A percentile compares a stretch with the other conserved stretches of the same genome.
Evolutionary conservation across 495 filamentous ascomycete genomes (phyloP).

Genomic region (Amniculicola lignicola): DNA sequence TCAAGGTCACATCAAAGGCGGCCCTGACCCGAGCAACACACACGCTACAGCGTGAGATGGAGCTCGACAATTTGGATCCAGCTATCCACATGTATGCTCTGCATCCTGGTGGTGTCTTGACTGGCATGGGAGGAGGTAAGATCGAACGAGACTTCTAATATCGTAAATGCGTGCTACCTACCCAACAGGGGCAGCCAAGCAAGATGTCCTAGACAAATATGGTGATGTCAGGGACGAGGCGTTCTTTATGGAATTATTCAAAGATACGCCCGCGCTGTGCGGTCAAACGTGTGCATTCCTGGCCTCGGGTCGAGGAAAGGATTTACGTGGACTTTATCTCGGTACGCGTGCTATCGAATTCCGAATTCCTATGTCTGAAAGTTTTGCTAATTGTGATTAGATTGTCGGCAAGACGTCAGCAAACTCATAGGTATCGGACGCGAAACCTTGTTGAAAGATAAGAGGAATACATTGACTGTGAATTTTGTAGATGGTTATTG

Average conservation of each 20-base stretch:
- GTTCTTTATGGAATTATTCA: conserved; percentile 22
- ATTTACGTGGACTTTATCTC: conserved; percentile 17
- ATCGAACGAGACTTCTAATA: too few relatives aligned
- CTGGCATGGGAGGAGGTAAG: conserved; percentile 19
- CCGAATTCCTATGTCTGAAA: neutral
- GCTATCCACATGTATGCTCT: conserved; percentile 17
- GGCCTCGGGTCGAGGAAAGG: conserved; percentile 12
- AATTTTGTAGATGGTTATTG: conserved; percentile 23
- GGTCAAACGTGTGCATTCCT: conserved; percentile 25
- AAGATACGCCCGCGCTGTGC: conserved; percentile 14
- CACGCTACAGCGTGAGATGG: conserved; percentile 21
- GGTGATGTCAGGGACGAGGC: conserved; percentile 18
- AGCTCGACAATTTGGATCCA: conserved; percentile 12
- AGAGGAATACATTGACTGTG: conserved; percentile 15
- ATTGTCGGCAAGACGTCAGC: conserved; percentile 22
- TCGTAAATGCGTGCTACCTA: neutral
- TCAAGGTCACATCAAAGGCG: conserved; percentile 10
- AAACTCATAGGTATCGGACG: conserved; percentile 14
- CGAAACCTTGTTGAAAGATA: conserved; percentile 16
- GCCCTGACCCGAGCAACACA: conserved; percentile 19
- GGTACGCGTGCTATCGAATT: neutral
- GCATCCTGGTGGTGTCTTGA: conserved; percentile 22
- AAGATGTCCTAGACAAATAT: conserved; percentile 19
- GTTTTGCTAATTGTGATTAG: conserved; percentile 1
- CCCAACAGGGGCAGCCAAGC: neutral